Evolutionary conservation across 164 flowering plant genomes (phyloP), one percentile per base, ranked within the genome.

Genomic region (Umbellularia californica): DNA sequence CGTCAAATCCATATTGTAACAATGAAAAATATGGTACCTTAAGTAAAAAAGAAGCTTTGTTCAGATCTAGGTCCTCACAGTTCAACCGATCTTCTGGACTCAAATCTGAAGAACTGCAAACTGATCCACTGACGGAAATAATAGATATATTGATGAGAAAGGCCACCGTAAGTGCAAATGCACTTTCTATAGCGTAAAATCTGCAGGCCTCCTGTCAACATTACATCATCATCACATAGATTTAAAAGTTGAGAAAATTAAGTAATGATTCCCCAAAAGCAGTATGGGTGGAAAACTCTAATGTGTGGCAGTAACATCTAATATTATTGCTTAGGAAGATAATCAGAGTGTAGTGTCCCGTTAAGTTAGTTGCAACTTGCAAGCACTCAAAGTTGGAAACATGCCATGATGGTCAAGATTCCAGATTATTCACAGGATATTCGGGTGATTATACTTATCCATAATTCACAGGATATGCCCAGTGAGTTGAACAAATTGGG

Each of bases 101-200:
- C 81, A 92, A 76, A 80, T 77, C 82, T 50, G 89, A 58, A 22
- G 95, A 87, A 70, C 74, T 79, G 87, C 99, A 95, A 78, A 95
- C 97, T 2, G 96, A 85, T 66, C 97, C 99, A 79, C 88, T 87
- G 9, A 95, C 97, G 50, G 98, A 88, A 72, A 95, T 91, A 30
- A 95, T 85, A 3, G 97, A 87, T 27, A 95, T 78, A 79, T 93
- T 95, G 50, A 95, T 95, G 75, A 91, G 89, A 77, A 95, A 95
- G 19, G 99, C 96, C 74, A 95, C 79, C 69, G 72, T 70, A 14
- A 95, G 82, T 69, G 99, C 98, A 79, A 93, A 83, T 1, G 82
- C 98, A 81, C 99, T 95, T 79, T 95, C 99, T 72, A 95, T 85
- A 82, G 89, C 62, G 74, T 90, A 95, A 78, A 82, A 93, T 77